Evolutionary conservation across 2,329 filamentous ascomycete genomes (phyloP).

Genomic region (Colletotrichum incanum): DNA sequence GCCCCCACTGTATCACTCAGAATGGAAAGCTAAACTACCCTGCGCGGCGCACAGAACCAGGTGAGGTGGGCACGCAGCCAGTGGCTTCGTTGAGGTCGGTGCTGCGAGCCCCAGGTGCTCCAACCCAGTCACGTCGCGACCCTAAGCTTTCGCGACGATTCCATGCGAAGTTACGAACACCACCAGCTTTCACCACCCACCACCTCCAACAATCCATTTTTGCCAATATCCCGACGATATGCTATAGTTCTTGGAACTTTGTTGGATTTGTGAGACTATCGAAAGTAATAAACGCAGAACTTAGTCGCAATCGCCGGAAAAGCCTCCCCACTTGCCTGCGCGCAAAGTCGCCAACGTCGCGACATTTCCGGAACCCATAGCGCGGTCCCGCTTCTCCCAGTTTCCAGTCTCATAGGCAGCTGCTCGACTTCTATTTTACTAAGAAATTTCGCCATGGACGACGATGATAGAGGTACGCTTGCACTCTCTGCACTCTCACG

Average conservation of each 20-base stretch:
- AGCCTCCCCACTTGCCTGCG: background rate
- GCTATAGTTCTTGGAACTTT: background rate
- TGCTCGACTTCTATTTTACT: background rate
- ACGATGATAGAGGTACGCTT: slow-evolving; percentile 49
- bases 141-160: slow-evolving; percentile 40
- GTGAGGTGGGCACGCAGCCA: slow-evolving; percentile 5
- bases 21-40: slow-evolving; percentile 13
- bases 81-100: background rate
- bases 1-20: slow-evolving; percentile 8
- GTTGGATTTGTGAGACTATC: background rate
- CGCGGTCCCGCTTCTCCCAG: background rate
- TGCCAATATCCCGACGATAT: background rate
- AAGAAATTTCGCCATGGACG: slow-evolving; percentile 46
- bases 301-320: background rate
- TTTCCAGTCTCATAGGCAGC: background rate
- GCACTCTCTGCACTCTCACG: too few species aligned
- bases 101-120: slow-evolving; percentile 1
- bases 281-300: background rate
- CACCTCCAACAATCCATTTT: background rate
- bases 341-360: slow-evolving; percentile 13
- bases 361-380: background rate
- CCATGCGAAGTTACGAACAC: slow-evolving; percentile 5
- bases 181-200: background rate
- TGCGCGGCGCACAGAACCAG: background rate
- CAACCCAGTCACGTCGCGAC: slow-evolving; percentile 35